Percentiles rank a stretch among this genome's conserved stretches.
Evolutionary conservation across 257 asterid species (phyloP).

Genomic region (Nicotiana attenuata): DNA sequence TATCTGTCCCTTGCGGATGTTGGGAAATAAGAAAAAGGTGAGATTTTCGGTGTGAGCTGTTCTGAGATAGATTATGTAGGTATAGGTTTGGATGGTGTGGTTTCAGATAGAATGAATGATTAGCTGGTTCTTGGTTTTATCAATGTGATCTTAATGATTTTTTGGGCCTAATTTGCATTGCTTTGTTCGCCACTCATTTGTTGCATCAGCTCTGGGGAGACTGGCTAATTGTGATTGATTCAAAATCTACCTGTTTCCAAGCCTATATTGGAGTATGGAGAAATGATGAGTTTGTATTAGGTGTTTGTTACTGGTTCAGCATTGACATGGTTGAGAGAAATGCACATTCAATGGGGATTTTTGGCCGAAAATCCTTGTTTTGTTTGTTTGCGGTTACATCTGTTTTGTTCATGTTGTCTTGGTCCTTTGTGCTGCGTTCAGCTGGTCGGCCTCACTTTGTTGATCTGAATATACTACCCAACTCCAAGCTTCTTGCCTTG

Average conservation of each 20-base stretch:
- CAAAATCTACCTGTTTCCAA: no score
- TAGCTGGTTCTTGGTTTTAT: background rate
- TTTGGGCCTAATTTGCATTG: background rate
- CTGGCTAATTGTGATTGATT: background rate
- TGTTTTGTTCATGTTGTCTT: constrained; percentile 50
- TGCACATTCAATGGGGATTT: constrained; percentile 26
- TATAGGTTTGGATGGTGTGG: background rate
- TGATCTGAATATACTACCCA: constrained; percentile 39
- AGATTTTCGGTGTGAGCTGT: background rate
- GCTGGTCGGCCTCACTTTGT: constrained; percentile 37
- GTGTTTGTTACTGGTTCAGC: background rate
- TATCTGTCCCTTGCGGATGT: background rate
- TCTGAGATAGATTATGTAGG: background rate
- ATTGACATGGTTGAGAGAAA: constrained; percentile 7
- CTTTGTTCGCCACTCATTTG: background rate
- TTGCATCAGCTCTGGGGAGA: background rate
- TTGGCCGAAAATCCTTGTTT: constrained; percentile 46
- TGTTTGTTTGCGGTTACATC: constrained; percentile 56
- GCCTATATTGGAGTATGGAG: background rate
- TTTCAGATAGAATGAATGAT: no score
- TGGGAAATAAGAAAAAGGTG: background rate
- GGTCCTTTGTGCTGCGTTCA: constrained; percentile 62
- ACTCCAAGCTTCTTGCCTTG: constrained; percentile 31
- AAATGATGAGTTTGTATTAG: background rate
- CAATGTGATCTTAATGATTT: background rate